Evolutionary conservation across 495 filamentous ascomycete species (phyloP).

Genomic region (Aspergillus sclerotioniger): DNA sequence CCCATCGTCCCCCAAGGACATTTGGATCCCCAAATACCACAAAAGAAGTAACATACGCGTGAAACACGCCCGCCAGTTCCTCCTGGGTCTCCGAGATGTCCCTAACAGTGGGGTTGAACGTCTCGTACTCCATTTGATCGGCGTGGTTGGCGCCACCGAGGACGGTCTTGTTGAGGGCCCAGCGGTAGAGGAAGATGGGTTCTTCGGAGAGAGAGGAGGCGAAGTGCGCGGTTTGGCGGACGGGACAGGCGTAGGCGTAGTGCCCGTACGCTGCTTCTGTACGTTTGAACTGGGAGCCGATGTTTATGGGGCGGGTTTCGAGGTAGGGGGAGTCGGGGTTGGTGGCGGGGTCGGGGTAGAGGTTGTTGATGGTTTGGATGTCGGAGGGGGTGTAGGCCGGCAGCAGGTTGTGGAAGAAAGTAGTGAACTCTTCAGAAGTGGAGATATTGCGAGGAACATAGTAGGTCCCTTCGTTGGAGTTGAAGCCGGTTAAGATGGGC

Average conservation of each 20-base stretch:
- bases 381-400: slow-evolving; percentile 48
- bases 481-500: slow-evolving; percentile 64
- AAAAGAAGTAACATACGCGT: slow-evolving; percentile 57
- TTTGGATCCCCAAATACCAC: slow-evolving; percentile 54
- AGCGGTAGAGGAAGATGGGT: slow-evolving; percentile 59
- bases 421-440: slow-evolving; percentile 46
- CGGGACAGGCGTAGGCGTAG: slow-evolving; percentile 66
- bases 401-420: slow-evolving; percentile 56
- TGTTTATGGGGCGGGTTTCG: slow-evolving; percentile 31
- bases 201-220: slow-evolving; percentile 33
- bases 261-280: slow-evolving; percentile 63
- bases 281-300: slow-evolving; percentile 57
- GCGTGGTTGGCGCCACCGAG: slow-evolving; percentile 57
- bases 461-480: slow-evolving; percentile 61
- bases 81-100: slow-evolving; percentile 41
- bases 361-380: slow-evolving; percentile 38
- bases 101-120: slow-evolving; percentile 46
- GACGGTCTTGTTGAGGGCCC: slow-evolving; percentile 48
- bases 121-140: slow-evolving; percentile 56
- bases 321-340: slow-evolving; percentile 32
- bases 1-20: slow-evolving; percentile 23
- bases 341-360: slow-evolving; percentile 57
- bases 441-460: slow-evolving; percentile 52
- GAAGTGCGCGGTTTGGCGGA: slow-evolving; percentile 58
- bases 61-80: slow-evolving; percentile 51